Evolutionary conservation across 2,329 filamentous ascomycete genomes (phyloP).

Genomic region (Penicillium polonicum): DNA sequence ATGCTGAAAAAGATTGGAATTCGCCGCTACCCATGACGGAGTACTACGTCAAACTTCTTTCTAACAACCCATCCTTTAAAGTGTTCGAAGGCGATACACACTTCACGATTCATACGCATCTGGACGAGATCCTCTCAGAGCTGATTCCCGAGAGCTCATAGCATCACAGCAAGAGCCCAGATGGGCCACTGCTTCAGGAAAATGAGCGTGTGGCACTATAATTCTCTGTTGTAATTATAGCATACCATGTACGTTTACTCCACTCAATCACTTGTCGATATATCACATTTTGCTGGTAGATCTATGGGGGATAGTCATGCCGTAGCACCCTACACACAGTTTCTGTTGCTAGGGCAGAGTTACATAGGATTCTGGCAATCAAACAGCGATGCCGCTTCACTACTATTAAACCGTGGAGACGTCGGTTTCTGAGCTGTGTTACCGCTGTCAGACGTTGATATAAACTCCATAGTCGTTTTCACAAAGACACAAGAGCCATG

Average conservation of each 20-base stretch:
- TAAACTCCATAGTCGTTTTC: neutral
- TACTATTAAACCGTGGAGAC: neutral
- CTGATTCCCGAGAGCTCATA: conserved; percentile 2
- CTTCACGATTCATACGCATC: conserved; percentile 7
- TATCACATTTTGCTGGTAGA: neutral
- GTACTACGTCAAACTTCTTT: conserved; percentile 40
- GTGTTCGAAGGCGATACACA: conserved; percentile 35
- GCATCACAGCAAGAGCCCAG: neutral
- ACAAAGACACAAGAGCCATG: neutral
- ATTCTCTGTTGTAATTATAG: neutral
- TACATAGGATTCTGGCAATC: neutral
- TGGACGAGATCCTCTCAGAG: neutral
- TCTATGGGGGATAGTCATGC: neutral
- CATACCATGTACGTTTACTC: neutral
- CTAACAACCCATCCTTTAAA: conserved; percentile 30
- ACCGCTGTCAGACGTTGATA: neutral
- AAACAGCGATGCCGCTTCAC: neutral
- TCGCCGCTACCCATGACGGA: conserved; percentile 34
- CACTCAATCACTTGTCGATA: neutral
- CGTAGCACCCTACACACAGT: neutral
- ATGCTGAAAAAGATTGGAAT: conserved; percentile 31
- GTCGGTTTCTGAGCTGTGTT: neutral
- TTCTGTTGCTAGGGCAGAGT: neutral
- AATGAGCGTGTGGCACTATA: neutral
- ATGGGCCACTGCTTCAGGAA: neutral